Conservation (phyloP, 441 rosid genomes). For the Populus trichocarpa region DNA sequence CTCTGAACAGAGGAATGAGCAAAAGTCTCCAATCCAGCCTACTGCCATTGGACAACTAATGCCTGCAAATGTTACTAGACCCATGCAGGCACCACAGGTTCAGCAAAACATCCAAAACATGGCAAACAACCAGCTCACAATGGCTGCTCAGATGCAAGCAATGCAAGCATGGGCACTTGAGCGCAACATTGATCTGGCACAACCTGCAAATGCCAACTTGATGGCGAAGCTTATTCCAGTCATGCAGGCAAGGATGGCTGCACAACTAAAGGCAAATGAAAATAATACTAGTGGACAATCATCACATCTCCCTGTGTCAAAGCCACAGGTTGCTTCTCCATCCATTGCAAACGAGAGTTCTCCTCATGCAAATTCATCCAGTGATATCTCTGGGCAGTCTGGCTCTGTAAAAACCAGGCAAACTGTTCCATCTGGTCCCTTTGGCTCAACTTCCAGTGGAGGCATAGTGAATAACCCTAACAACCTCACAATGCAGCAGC, state of each 20-base stretch:
- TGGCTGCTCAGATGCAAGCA: conserved; percentile 82
- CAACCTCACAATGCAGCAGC: conserved; percentile 55
- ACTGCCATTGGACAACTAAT: conserved; percentile 52
- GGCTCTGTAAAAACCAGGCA: conserved; percentile 74
- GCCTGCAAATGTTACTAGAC: conserved; percentile 60
- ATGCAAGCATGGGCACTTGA: conserved; percentile 95
- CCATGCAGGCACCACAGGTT: conserved; percentile 68
- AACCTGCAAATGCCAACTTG: conserved; percentile 86
- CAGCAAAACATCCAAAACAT: conserved; percentile 60
- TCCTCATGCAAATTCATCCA: conserved; percentile 74
- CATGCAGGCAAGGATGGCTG: conserved; percentile 85
- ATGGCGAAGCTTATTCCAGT: conserved; percentile 76
- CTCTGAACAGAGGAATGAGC: conserved; percentile 68
- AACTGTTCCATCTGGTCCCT: conserved; percentile 41
- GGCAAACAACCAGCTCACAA: conserved; percentile 65
- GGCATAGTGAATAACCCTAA: conserved; percentile 42
- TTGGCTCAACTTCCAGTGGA: conserved; percentile 54
- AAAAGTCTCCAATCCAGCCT: conserved; percentile 51
- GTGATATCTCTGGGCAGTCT: conserved; percentile 84
- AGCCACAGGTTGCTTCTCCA: conserved; percentile 73
- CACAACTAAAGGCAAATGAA: conserved; percentile 76
- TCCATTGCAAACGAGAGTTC: conserved; percentile 70
- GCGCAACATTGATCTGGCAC: conserved; percentile 85
- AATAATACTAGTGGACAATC: conserved; percentile 48
- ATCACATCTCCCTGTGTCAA: conserved; percentile 56